Evolutionary conservation across 2,329 filamentous ascomycete genomes (phyloP), one percentile per base, ranked within the genome.

Genomic region (Fusarium marasasianum): DNA sequence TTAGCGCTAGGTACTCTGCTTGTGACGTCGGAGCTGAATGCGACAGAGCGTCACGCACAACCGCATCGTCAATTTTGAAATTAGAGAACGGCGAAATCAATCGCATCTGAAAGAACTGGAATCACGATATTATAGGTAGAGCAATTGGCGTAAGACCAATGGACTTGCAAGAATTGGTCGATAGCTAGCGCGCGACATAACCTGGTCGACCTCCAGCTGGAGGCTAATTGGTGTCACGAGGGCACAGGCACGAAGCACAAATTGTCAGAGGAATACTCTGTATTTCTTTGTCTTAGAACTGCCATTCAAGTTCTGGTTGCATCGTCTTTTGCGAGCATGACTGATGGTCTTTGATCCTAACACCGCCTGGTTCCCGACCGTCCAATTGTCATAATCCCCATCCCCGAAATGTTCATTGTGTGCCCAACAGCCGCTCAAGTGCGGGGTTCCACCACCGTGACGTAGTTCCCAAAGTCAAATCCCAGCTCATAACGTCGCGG

Each of bases 351-450:
- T 71, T 71, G 63, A 77, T 78, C 77, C 75, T 78, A 81, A 81
- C 77, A 76, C 77, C 78, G 65, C 71, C 71, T 74, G 72, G 74
- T 78, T 75, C 81, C 81, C 64, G 76, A 81, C 80, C 74, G 74
- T 74, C 77, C 70, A 66, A 73, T 83, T 82, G 78, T 71, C 79
- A 74, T 69, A 72, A 73, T 70, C 69, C 73, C 74, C 76, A 74
- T 79, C 73, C 69, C 40, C 68, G 71, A 72, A 61, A 78, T 80
- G 80, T 81, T 77, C 63, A 62, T 78, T 77, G 78, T 74, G 76
- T 79, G 76, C 79, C 80, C 74, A 77, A 73, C 67, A 75, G 65
- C 76, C 69, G 73, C 69, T 76, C 66, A 75, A 62, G 74, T 78
- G 78, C 76, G 78, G 78, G 78, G 78, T 79, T 74, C 72, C 68